Evolutionary conservation across 1,284 basidiomycete species (phyloP), one percentile per base, ranked within the genome.

Genomic region (Trichosporon sp.): DNA sequence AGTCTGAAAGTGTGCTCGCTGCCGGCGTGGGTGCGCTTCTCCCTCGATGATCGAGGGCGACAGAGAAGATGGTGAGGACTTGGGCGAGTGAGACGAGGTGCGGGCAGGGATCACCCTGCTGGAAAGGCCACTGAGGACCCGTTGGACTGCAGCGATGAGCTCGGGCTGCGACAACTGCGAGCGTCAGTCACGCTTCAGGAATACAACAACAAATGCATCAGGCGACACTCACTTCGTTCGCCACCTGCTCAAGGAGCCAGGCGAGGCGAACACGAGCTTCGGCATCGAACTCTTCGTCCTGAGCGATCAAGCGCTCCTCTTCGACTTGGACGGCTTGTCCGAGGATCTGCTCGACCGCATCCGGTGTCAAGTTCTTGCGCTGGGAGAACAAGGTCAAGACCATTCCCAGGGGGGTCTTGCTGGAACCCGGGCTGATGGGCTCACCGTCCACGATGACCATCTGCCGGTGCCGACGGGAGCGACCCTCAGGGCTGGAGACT

Each of bases 401-500:
- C 18, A 42, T n/a, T 2, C 67, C 51, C 9, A 72, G 64, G 1
- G 69, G 23, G 4, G 69, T 70, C 1, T 3, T 60, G 29, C 7
- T 60, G 8, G 56, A 60, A n/a, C 56, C 56, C 2, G 73, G 73
- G 29, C 44, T 53, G 35, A 67, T 53, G 12, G 47, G 70, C 21
- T 56, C 63, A 12, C 73, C 73, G 53, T 74, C 71, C 23, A 74
- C 67, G 44, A 74, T 74, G 13, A 72, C 69, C 67, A 44, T 60
- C 25, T 68, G 63, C 0, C 73, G 62, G 5, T 68, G 66, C 6
- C 68, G 68, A 35, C 34, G 64, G 1, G n/a, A 18, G 7, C 53
- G 53, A 9, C 53, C 51, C 4, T 68, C 67, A 0, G 67, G 67
- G 29, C 25, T 64, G 18, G 63, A 44, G 4, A 47, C 63, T 1